Evolutionary conservation across 2,329 filamentous ascomycete genomes (phyloP).

Genomic region (Exophiala aquamarina): DNA sequence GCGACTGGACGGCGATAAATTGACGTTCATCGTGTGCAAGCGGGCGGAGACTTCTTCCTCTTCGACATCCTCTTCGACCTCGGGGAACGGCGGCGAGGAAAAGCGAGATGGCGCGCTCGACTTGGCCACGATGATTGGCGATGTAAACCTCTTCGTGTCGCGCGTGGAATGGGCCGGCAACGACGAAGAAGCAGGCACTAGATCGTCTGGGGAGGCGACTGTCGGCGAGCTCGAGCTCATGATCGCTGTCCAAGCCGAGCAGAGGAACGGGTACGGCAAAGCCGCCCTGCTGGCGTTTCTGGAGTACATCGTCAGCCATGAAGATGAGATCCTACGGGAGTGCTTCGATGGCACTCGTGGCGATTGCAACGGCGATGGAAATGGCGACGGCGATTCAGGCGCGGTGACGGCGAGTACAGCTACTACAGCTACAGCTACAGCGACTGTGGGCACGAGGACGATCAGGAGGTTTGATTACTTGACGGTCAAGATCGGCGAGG

Average conservation of each 20-base stretch:
- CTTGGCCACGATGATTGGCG: conserved; percentile 64
- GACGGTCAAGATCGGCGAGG: conserved; percentile 61
- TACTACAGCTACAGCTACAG: too few relatives aligned
- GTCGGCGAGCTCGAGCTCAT: conserved; percentile 83
- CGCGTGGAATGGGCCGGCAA: conserved; percentile 53
- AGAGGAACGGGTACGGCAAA: conserved; percentile 64
- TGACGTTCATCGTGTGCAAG: conserved; percentile 75
- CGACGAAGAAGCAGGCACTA: conserved; percentile 21
- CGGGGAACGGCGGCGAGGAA: too few relatives aligned
- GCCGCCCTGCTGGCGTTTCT: conserved; percentile 68
- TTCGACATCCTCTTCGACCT: too few relatives aligned
- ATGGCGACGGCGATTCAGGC: conserved; percentile 19
- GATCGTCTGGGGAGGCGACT: conserved; percentile 31
- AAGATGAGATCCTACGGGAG: conserved; percentile 57
- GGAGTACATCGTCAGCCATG: conserved; percentile 61
- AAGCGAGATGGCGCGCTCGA: conserved; percentile 52
- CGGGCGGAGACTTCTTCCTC: background rate
- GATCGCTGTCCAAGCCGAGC: conserved; percentile 64
- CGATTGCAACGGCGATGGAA: conserved; percentile 23
- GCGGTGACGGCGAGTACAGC: conserved; percentile 2
- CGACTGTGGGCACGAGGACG: too few relatives aligned
- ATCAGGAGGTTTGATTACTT: conserved; percentile 44
- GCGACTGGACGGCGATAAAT: conserved; percentile 77
- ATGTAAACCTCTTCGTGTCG: conserved; percentile 76
- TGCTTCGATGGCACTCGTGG: conserved; percentile 38